These are phyloP conservation scores for Epithele typhae DNA, from an alignment of 768 basidiomycete species.

Conservation along the genomic window DNA sequence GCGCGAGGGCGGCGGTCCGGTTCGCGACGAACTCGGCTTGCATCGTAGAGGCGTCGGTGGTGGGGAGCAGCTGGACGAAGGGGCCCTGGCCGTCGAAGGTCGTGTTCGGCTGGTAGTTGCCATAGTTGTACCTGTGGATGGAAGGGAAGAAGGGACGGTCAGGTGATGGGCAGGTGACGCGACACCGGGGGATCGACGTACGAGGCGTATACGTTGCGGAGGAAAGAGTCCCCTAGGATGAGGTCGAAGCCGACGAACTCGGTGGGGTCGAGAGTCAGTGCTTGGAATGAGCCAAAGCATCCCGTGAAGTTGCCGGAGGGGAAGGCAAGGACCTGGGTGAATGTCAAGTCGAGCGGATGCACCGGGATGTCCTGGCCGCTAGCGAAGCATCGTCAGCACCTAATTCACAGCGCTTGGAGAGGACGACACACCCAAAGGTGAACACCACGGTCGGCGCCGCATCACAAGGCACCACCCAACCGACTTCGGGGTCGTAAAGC, in stretches of 20 bases:
- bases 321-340: slow-evolving; percentile 12
- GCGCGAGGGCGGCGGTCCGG: slow-evolving; percentile 12
- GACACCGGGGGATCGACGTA: no score
- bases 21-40: slow-evolving; percentile 22
- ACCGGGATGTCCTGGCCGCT: slow-evolving; percentile 36
- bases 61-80: slow-evolving; percentile 29
- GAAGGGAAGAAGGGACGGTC: not conserved
- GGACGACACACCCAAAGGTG: slow-evolving; percentile 25
- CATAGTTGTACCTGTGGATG: slow-evolving; percentile 24
- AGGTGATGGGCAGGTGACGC: no score
- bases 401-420: not conserved
- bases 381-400: not conserved
- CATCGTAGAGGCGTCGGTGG: slow-evolving; percentile 18
- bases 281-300: slow-evolving; percentile 27
- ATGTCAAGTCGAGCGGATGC: slow-evolving; percentile 32
- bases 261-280: slow-evolving; percentile 13
- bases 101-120: slow-evolving; percentile 10
- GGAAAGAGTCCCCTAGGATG: slow-evolving; percentile 31
- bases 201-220: slow-evolving; percentile 31
- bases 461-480: slow-evolving; percentile 30
- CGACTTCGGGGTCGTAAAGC: slow-evolving; percentile 12
- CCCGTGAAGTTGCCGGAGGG: slow-evolving; percentile 14
- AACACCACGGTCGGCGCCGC: slow-evolving; percentile 23
- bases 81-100: slow-evolving; percentile 22
- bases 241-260: slow-evolving; percentile 22